Conservation (phyloP, 768 basidiomycete genomes). For the Kwoniella botswanensis region DNA sequence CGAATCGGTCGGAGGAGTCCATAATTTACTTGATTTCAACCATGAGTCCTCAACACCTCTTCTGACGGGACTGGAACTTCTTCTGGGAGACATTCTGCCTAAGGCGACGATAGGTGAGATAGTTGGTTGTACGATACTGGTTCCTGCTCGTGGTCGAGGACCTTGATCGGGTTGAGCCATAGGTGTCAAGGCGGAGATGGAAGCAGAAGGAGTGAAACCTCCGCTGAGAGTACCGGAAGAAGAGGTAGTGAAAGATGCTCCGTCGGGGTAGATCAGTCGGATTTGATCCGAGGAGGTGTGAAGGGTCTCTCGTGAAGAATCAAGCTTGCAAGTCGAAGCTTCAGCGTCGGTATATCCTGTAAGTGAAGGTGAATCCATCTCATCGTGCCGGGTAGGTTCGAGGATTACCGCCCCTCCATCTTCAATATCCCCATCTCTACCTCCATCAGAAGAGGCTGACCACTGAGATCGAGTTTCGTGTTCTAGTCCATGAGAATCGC, state of each 20-base stretch:
- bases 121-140: background rate
- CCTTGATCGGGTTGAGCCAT: slow-evolving; percentile 17
- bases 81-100: slow-evolving; percentile 3
- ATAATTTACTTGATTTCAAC: slow-evolving; percentile 19
- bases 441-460: slow-evolving; percentile 20
- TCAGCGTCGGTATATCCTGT: slow-evolving; percentile 31
- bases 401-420: slow-evolving; percentile 3
- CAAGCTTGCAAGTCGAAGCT: slow-evolving; percentile 23
- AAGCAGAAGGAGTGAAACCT: slow-evolving; percentile 24
- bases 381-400: background rate
- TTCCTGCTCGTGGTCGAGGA: background rate
- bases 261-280: slow-evolving; percentile 31
- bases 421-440: slow-evolving; percentile 12
- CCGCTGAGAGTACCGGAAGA: slow-evolving; percentile 21
- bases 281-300: slow-evolving; percentile 23
- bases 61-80: slow-evolving; percentile 16
- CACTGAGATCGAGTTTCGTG: slow-evolving; percentile 20
- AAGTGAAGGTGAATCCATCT: slow-evolving; percentile 12
- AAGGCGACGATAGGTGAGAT: background rate
- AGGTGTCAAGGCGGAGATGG: slow-evolving; percentile 1
- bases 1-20: slow-evolving; percentile 3
- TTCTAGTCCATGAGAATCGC: slow-evolving; percentile 23
- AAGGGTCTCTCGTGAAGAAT: slow-evolving; percentile 20
- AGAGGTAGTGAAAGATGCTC: slow-evolving; percentile 18
- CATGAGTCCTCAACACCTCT: slow-evolving; percentile 23